These are phyloP conservation scores for Penicillium robsamsonii DNA, from an alignment of 495 filamentous ascomycete species.

Conservation along the genomic window DNA sequence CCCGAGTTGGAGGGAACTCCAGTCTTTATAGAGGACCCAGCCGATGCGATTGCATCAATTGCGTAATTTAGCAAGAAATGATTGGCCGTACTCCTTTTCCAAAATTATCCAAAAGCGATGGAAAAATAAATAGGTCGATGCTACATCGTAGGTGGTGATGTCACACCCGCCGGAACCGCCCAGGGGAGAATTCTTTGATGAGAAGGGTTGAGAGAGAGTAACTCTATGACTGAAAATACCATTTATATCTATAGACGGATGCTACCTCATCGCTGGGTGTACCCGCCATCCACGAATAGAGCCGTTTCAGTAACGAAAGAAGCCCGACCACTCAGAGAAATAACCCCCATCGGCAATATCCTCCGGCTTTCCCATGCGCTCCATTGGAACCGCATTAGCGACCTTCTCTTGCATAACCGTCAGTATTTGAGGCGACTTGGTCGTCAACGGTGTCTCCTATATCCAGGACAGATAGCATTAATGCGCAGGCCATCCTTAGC, in stretches of 20 bases:
- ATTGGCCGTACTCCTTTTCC: neutral
- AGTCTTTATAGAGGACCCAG: neutral
- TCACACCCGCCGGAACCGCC: conserved; percentile 8
- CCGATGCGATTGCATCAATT: neutral
- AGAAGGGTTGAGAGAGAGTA: neutral
- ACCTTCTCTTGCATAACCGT: conserved; percentile 25
- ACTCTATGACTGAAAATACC: neutral
- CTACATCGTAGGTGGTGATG: conserved; percentile 14
- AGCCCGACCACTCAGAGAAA: conserved; percentile 42
- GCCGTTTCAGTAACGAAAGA: conserved; percentile 43
- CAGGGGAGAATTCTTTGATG: neutral
- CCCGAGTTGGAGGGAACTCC: neutral
- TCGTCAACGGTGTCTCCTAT: conserved; percentile 42
- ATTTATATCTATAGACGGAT: neutral
- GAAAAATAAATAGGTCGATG: neutral
- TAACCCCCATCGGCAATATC: conserved; percentile 45
- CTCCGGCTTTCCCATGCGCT: conserved; percentile 37
- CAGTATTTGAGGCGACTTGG: conserved; percentile 27
- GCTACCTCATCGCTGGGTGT: conserved; percentile 23
- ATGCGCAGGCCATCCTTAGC: conserved; percentile 40
- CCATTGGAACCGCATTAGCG: conserved; percentile 39
- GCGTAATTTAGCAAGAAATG: neutral
- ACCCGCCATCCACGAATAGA: conserved; percentile 46
- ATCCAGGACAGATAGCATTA: conserved; percentile 47
- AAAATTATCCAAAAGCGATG: neutral